phyloP scores from a whole-genome alignment of 1,139 yeast genomes.

The Taphrina confusa region DNA sequence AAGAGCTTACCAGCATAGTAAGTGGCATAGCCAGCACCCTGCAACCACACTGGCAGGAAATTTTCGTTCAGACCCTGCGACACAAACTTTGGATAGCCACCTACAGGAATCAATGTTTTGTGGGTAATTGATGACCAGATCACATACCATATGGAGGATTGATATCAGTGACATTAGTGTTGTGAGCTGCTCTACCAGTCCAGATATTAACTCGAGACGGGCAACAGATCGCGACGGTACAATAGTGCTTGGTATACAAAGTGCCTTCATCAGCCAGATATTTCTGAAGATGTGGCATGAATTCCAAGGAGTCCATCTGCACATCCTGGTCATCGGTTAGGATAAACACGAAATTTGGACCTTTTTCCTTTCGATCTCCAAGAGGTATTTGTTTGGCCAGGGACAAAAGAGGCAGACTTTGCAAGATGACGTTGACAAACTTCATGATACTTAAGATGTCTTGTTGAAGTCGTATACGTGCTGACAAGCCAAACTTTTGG shows the following conservation, averaged over 20 bases:
- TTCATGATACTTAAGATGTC: not conserved
- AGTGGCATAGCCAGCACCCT: slow-evolving; percentile 36
- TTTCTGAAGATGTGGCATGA: slow-evolving; percentile 25
- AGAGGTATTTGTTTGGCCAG: not conserved
- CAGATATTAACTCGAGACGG: slow-evolving; percentile 32
- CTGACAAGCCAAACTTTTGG: too few relatives aligned
- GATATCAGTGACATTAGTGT: slow-evolving; percentile 36
- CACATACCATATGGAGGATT: slow-evolving; percentile 30
- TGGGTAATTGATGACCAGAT: not conserved
- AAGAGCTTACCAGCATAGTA: slow-evolving; percentile 35
- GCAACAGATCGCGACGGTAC: slow-evolving; percentile 34
- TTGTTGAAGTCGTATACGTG: too few relatives aligned
- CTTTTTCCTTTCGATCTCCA: not conserved
- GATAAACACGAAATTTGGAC: slow-evolving; percentile 31
- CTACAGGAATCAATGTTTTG: not conserved
- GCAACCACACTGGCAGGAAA: slow-evolving; percentile 33
- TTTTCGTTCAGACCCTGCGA: slow-evolving; percentile 31
- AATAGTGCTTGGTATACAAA: slow-evolving; percentile 16
- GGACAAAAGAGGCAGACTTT: not conserved
- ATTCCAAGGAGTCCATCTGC: slow-evolving; percentile 26
- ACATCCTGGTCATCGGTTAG: slow-evolving; percentile 36
- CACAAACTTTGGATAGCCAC: slow-evolving; percentile 33
- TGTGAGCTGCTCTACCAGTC: slow-evolving; percentile 33
- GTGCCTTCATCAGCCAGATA: slow-evolving; percentile 26
- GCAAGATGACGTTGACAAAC: not conserved